These are phyloP conservation scores for Fonsecaea nubica DNA, from an alignment of 2,329 filamentous ascomycete species.

Conservation along the genomic window DNA sequence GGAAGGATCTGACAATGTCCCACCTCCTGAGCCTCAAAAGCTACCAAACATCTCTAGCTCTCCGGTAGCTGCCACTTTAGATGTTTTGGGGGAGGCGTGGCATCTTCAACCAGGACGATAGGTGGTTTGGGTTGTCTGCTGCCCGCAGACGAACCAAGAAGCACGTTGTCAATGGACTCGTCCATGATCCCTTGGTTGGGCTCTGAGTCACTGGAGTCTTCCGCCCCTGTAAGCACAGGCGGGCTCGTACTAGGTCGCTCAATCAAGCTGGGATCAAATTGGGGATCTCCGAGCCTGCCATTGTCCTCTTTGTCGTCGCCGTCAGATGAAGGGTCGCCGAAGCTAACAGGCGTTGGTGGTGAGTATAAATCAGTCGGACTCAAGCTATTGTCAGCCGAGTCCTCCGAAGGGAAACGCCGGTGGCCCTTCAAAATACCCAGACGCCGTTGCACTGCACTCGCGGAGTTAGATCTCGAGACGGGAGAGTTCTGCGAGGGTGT, in stretches of 20 bases:
- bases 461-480: conserved; percentile 29
- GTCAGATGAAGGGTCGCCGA: conserved; percentile 34
- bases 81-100: conserved; percentile 35
- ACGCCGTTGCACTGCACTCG: conserved; percentile 19
- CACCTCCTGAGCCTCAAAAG: neutral
- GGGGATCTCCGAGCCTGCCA: conserved; percentile 31
- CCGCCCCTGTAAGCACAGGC: conserved; percentile 28
- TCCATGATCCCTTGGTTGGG: conserved; percentile 13
- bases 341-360: conserved; percentile 38
- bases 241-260: conserved; percentile 39
- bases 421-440: conserved; percentile 38
- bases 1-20: neutral
- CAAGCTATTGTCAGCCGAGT: conserved; percentile 30
- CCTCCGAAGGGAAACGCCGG: conserved; percentile 35
- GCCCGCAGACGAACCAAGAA: conserved; percentile 13
- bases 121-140: conserved; percentile 3
- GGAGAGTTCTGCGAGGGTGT: conserved; percentile 31
- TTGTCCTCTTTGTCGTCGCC: conserved; percentile 23
- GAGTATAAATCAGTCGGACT: conserved; percentile 36
- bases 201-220: conserved; percentile 19
- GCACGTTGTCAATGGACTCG: conserved; percentile 28
- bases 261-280: conserved; percentile 40
- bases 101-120: conserved; percentile 31
- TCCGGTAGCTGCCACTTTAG: conserved; percentile 38
- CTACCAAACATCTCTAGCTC: conserved; percentile 6